phyloP scores from a whole-genome alignment of 1,284 basidiomycete genomes.

The Coniophora puteana region DNA sequence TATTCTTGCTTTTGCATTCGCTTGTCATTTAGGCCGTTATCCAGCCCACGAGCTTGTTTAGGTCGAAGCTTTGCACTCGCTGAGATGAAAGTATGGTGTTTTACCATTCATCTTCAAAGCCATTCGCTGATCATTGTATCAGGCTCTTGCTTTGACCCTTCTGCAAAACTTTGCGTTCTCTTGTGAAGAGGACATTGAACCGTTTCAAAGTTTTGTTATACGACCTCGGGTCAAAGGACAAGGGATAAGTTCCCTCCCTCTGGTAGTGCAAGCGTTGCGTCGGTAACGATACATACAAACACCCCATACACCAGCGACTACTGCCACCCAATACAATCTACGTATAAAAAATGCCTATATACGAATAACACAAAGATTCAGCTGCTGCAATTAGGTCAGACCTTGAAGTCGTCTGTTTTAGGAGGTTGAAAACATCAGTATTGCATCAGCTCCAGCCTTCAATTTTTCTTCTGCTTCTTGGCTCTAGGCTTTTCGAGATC shows the following conservation, averaged over 20 bases:
- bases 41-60: constrained; percentile 52
- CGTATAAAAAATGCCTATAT: no score
- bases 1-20: neutral
- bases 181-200: constrained; percentile 46
- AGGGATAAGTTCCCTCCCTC: constrained; percentile 48
- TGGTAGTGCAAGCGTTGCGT: constrained; percentile 32
- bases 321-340: constrained; percentile 8
- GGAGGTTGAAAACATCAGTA: no score
- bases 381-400: no score
- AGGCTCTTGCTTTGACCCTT: constrained; percentile 45
- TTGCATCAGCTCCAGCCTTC: no score
- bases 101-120: neutral
- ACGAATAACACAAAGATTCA: no score
- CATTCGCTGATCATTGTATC: constrained; percentile 6
- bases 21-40: constrained; percentile 8
- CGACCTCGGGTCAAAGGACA: constrained; percentile 52
- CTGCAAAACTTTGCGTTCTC: constrained; percentile 49
- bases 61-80: constrained; percentile 50
- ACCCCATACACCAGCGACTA: constrained; percentile 4
- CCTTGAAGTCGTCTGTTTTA: no score
- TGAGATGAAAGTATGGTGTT: constrained; percentile 52
- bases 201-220: constrained; percentile 60
- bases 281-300: neutral
- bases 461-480: constrained; percentile 67
- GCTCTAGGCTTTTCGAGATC: constrained; percentile 75